A percentile compares a stretch with the other conserved stretches of the same genome.
Conservation (phyloP, 441 rosid genomes). For the Manihot esculenta region DNA sequence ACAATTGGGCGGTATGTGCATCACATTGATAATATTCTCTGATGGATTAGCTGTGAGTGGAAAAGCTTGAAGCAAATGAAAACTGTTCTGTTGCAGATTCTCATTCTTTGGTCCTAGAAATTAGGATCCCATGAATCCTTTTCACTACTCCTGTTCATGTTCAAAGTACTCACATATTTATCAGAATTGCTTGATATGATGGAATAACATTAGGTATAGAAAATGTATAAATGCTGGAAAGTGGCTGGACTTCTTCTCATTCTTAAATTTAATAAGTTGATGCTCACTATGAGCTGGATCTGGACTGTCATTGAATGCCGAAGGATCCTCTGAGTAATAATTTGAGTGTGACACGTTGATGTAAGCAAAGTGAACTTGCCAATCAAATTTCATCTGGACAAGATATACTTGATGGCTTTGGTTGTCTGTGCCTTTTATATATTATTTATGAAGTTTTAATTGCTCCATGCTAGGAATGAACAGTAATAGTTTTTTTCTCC, state of each 20-base stretch:
- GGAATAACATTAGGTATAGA: neutral
- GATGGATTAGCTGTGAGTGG: constrained; percentile 2
- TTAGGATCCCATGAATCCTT: neutral
- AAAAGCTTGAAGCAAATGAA: constrained; percentile 13
- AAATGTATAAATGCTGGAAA: neutral
- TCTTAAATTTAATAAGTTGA: too few relatives aligned
- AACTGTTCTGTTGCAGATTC: neutral
- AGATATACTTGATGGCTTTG: too few relatives aligned
- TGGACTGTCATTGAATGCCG: neutral
- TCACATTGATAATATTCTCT: neutral
- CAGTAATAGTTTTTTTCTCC: neutral
- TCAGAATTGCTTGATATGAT: neutral
- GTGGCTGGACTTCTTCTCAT: neutral
- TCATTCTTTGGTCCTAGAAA: neutral
- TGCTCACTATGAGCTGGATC: neutral
- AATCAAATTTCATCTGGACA: neutral
- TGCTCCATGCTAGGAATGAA: neutral
- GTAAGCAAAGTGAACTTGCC: neutral
- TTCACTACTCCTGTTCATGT: neutral
- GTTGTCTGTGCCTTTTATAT: too few relatives aligned
- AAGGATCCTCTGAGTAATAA: neutral
- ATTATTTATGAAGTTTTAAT: too few relatives aligned
- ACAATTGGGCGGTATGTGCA: constrained; percentile 88
- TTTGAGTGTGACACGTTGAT: neutral
- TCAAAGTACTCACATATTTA: neutral